Evolutionary conservation across 371 early-diverging fungal species (phyloP), one percentile per base, ranked within the genome.

Genomic region (Globomyces sp.): DNA sequence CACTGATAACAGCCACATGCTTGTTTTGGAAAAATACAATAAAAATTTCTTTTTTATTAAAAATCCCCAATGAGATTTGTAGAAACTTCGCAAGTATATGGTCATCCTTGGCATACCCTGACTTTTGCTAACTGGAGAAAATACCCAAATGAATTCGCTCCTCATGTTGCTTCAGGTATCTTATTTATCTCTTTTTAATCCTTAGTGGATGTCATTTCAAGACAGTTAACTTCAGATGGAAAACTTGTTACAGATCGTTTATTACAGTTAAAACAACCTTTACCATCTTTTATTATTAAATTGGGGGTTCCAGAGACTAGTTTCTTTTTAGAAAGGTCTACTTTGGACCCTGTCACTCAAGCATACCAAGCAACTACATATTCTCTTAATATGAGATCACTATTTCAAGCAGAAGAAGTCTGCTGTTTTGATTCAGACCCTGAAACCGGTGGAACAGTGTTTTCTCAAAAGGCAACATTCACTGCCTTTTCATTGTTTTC

Each of bases 111-210:
- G 94, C 83, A 77, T 24, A 83, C 89, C 11, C 90, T 96, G 34
- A 94, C 95, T 34, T 82, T 88, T 9, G 98, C 94, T 52, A 89
- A 92, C 76, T 98, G 93, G 93, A 86, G 88, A 74, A 98, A 98
- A 80, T 98, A 98, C 78, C 98, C 98, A 4, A 98, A 98, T 75
- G 92, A 91, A 46, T 82, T 87, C 50, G 87, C 92, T 43, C 85
- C 90, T 58, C 98, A 98, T 68, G 97, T 98, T 57, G 73, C 90
- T 48, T 89, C 90, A 4, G 24, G 24, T 24, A 24, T 24, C 24
- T 24, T 24, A 24, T 24, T 24, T 24, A 24, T 85, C 90, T 57
- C 98, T 96, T 68, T 96, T 98, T 55, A 72, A 90, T 24, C 24
- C 47, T 88, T 90, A 67, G 94, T 95, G 41, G 98, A 96, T 79